phyloP scores from a whole-genome alignment of 2,329 filamentous ascomycete species.

The Fonsecaea pedrosoi region DNA sequence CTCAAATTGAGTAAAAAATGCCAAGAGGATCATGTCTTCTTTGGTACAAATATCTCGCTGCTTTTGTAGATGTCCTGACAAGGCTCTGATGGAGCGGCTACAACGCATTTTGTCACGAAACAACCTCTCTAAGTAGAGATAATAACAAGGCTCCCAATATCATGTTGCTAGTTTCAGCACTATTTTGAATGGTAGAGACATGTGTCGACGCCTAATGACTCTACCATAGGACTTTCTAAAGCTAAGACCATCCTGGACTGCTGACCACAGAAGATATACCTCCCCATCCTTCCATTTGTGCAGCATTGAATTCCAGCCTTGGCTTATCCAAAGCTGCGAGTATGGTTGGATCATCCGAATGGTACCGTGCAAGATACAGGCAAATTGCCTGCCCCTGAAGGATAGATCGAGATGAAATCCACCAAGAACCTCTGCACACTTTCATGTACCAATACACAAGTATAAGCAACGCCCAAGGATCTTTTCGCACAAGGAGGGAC shows the following conservation, averaged over 20 bases:
- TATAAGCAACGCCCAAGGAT: slow-evolving; percentile 61
- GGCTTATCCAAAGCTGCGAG: slow-evolving; percentile 18
- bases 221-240: neutral
- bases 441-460: slow-evolving; percentile 65
- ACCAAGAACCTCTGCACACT: slow-evolving; percentile 55
- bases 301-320: slow-evolving; percentile 23
- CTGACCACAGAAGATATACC: slow-evolving; percentile 14
- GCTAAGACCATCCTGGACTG: neutral
- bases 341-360: slow-evolving; percentile 30
- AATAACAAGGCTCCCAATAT: neutral
- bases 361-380: slow-evolving; percentile 49
- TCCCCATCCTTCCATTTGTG: slow-evolving; percentile 26
- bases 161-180: neutral
- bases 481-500: slow-evolving; percentile 57
- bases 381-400: slow-evolving; percentile 60
- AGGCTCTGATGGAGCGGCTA: neutral
- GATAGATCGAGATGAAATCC: slow-evolving; percentile 54
- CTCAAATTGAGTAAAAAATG: slow-evolving; percentile 4
- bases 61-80: neutral
- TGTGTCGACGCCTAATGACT: neutral
- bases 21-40: slow-evolving; percentile 10
- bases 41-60: neutral
- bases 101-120: neutral
- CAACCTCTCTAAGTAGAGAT: neutral
- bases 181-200: neutral